Evolutionary conservation across 2,329 filamentous ascomycete species (phyloP), one percentile per base, ranked within the genome.

Genomic region (Paradendryphiella salina): DNA sequence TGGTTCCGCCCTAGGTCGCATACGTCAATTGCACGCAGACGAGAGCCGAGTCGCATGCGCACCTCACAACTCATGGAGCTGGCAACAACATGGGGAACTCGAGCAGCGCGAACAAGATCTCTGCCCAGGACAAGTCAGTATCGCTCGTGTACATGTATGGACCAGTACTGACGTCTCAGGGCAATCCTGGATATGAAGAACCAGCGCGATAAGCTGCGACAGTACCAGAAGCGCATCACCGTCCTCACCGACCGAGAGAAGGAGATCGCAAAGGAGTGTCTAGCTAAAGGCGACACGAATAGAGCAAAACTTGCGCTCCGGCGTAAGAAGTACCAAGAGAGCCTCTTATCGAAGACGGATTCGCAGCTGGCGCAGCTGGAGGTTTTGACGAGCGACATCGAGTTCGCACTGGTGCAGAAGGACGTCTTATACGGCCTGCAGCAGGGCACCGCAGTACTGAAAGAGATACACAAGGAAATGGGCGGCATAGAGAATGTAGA

Each of bases 101-200:
- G 42, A 75, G 75, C 63, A 87, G 84, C 72, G 76, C 81, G 48
- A 80, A 83, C 67, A 88, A 85, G 73, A 83, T 88, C 54, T 86
- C 86, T 28, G 82, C 84, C 65, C 92, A 96, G 78, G 93, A 97
- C 77, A 91, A 90, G 92, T 96, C 71, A 65, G 83, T 45, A 5
- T 0, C 18, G 17, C 18, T 35, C 8, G 5, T 9, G 5, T n/a
- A 35, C 23, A 18, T 37, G 21, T 35, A n/a, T 31, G 32, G 37
- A 0, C 10, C 37, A 17, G 14, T 35, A 37, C 57, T 64, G 34
- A 63, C 43, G 28, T 5, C 9, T 35, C 71, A 96, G 92, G 78
- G 93, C 93, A 53, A 96, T 97, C 75, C 87, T 97, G 68, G 92
- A 97, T 77, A 88, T 97, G 78, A 97, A 97, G 79, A 90, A 85